Base-by-base conservation (phyloP, 495 filamentous ascomycete species). In the Podospora comata region DNA sequence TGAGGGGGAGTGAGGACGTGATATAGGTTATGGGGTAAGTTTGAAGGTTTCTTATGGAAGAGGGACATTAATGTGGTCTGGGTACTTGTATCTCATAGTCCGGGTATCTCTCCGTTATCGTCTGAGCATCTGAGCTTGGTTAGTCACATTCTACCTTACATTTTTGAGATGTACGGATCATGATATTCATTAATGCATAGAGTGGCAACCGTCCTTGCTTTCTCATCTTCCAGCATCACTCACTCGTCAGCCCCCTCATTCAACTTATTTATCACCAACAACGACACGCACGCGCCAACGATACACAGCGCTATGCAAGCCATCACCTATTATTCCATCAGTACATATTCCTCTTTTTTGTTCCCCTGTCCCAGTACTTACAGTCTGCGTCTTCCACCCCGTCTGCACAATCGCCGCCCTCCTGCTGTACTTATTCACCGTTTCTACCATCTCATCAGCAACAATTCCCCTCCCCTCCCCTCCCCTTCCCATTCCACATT, bases 321-420 rank as follows among this genome's bases (percentile, higher is more conserved):
- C 78, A 97, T 89, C 26, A 93, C 61, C 75, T 77, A n/a, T 7
- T 16, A 34, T 13, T 4, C 27, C 27, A 30, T 66, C 53, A 68
- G 62, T 20, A 48, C 39, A 48, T 2, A 48, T 48, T 11, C 15
- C 39, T 16, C 2, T 48, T 16, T 2, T 13, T 13, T 48, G 23
- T 23, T 23, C 23, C 39, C 3, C 39, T 48, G 6, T 48, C 15
- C 39, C 39, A 13, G 39, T 48, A 80, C 88, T 75, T 73, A 93
- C 91, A 26, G 87, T 74, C 77, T 97, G 93, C 48, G 95, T 97
- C 80, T 93, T 96, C 89, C 91, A 94, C 39, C 95, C 95, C 61
- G 88, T 91, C 79, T 99, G 95, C 48, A 98, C 95, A 66, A 99
- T 83, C 0, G 95, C 95, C 28, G 84, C 82, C 70, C 89, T 86